Evolutionary conservation across 345 rosid species (phyloP), one percentile per base, ranked within the genome.

Genomic region (Ceriops tagal): DNA sequence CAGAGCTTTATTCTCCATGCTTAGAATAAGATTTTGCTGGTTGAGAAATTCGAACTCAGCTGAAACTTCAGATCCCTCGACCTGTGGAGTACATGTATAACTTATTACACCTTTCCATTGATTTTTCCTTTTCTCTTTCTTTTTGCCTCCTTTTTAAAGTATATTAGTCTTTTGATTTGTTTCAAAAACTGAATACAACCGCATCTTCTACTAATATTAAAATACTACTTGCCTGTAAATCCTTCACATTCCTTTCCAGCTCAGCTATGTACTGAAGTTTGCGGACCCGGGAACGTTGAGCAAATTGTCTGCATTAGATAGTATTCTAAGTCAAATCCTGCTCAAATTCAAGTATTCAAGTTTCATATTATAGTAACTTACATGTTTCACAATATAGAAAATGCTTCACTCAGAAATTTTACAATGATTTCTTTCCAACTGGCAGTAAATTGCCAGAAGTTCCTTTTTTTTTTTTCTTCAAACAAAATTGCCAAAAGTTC

Each of bases 191-290:
- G 37, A 37, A 55, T 37, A 55, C 15, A n/a, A 21, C 57, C 30
- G 58, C 53, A 62, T 56, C 24, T 65, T 67, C 72, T 66, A 56
- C 67, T 28, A 30, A 53, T 22, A 58, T 11, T 55, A 21, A n/a
- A 46, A 3, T 20, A 22, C 35, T 53, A 76, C 79, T 82, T 76
- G 79, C 99, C 92, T 96, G 97, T 77, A 96, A 90, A 80, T 89
- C 85, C 82, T 96, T 98, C 39, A 96, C 99, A 80, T 88, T 90
- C 67, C 92, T 88, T 87, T 96, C 99, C 80, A 92, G 80, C 82
- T 96, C 99, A 81, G 99, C 92, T 79, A 96, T 96, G 81, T 92
- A 92, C 82, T 96, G 99, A 72, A 96, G 98, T 80, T 96, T 96
- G 28, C 99, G 89, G 28, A 92, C 98, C 71, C 99, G 80, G 61